Conservation (phyloP, 495 filamentous ascomycete genomes). For the Podospora conica region DNA sequence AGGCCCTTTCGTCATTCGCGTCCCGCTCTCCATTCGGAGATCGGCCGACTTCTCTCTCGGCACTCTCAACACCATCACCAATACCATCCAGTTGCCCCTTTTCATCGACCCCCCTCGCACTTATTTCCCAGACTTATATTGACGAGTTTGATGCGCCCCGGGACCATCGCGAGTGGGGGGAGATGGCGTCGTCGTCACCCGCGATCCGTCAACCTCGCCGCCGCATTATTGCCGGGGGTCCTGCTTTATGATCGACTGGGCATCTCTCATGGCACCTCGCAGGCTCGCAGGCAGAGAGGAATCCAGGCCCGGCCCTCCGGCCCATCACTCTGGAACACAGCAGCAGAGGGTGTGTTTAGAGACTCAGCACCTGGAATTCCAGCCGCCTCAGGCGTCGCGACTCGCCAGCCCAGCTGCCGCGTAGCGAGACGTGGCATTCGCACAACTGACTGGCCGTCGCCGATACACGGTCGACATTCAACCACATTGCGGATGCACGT, state of each 20-base stretch:
- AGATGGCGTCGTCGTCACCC: neutral
- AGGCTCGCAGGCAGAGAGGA: neutral
- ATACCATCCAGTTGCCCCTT: neutral
- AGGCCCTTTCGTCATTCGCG: constrained; percentile 10
- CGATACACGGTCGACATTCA: neutral
- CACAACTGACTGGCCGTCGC: neutral
- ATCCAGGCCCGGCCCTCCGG: constrained; percentile 7
- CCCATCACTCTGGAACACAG: neutral
- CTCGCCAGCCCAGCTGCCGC: too few relatives aligned
- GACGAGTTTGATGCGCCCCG: constrained; percentile 6
- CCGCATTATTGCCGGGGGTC: constrained; percentile 16
- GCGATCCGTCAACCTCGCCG: neutral
- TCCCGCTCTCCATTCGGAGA: constrained; percentile 1
- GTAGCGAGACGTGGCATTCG: neutral
- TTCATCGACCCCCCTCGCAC: neutral
- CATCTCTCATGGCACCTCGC: constrained; percentile 3
- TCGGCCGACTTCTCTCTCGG: neutral
- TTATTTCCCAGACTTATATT: neutral
- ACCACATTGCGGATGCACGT: neutral
- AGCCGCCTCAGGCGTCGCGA: neutral
- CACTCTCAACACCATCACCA: neutral
- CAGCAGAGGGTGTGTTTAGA: neutral
- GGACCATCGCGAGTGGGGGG: neutral
- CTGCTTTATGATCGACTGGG: constrained; percentile 16
- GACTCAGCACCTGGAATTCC: neutral